Conservation (phyloP, 2,329 filamentous ascomycete species). For the Torrubiellomyces zombiae region DNA sequence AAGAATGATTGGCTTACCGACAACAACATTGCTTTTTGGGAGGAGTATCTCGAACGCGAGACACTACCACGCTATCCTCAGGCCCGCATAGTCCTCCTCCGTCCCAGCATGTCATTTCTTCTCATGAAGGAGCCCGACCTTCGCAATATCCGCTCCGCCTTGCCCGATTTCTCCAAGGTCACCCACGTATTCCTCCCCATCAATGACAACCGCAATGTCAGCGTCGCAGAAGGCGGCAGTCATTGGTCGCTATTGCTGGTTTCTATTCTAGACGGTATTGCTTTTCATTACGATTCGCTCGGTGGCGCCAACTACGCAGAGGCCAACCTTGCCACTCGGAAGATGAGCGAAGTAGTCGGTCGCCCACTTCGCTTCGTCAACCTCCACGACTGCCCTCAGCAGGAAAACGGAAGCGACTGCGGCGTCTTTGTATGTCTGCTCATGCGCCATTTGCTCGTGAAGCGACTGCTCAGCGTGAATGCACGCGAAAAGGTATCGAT, state of each 20-base stretch:
- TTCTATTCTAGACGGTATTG: slow-evolving; percentile 70
- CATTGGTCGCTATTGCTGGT: slow-evolving; percentile 94
- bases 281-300: slow-evolving; percentile 93
- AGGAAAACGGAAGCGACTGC: slow-evolving; percentile 85
- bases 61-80: slow-evolving; percentile 64
- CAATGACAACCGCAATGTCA: slow-evolving; percentile 69
- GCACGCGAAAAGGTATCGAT: slow-evolving; percentile 80
- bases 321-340: slow-evolving; percentile 50
- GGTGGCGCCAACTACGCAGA: slow-evolving; percentile 59
- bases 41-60: slow-evolving; percentile 90
- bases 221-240: slow-evolving; percentile 69
- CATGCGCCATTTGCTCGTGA: slow-evolving; percentile 86
- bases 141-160: slow-evolving; percentile 41
- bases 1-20: slow-evolving; percentile 94
- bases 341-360: slow-evolving; percentile 52
- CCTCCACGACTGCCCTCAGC: slow-evolving; percentile 72
- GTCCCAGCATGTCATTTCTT: slow-evolving; percentile 84
- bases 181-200: slow-evolving; percentile 94
- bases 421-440: slow-evolving; percentile 90
- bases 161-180: slow-evolving; percentile 64
- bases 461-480: slow-evolving; percentile 62
- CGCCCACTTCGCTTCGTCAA: slow-evolving; percentile 59
- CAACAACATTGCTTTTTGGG: slow-evolving; percentile 96
- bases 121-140: slow-evolving; percentile 57
- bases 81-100: slow-evolving; percentile 76